phyloP scores from a whole-genome alignment of 805 yeast genomes.

The Candida mattraensis region DNA sequence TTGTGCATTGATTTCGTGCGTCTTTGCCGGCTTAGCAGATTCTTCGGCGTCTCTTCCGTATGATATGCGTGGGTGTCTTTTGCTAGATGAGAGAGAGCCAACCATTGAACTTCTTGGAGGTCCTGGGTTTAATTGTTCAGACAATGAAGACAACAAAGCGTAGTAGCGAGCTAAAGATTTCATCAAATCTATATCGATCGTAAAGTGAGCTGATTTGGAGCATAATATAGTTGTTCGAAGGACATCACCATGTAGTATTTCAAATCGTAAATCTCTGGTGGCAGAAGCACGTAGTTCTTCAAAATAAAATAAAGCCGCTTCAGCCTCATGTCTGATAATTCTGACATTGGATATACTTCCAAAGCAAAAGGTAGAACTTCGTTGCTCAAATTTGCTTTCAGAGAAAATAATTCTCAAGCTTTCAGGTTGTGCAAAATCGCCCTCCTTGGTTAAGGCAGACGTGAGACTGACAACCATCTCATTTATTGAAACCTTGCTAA shows the following conservation, averaged over 20 bases:
- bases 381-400: conserved; percentile 43
- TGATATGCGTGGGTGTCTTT: too few relatives aligned
- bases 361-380: conserved; percentile 39
- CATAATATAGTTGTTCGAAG: conserved; percentile 41
- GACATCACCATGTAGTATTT: conserved; percentile 35
- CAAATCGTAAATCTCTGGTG: conserved; percentile 53
- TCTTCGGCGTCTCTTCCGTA: too few relatives aligned
- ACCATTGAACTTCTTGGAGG: too few relatives aligned
- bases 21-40: not conserved
- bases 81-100: too few relatives aligned
- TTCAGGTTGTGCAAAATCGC: conserved; percentile 40
- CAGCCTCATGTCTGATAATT: conserved; percentile 21
- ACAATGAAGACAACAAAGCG: conserved; percentile 16
- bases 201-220: conserved; percentile 40
- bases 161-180: conserved; percentile 10
- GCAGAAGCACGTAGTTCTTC: conserved; percentile 30
- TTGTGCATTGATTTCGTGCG: conserved; percentile 37
- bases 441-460: conserved; percentile 43
- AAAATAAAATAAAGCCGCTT: conserved; percentile 28
- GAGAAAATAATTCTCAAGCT: conserved; percentile 29
- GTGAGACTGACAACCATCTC: conserved; percentile 43
- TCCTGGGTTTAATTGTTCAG: conserved; percentile 3
- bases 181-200: conserved; percentile 17
- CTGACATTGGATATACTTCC: conserved; percentile 48
- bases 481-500: conserved; percentile 40